phyloP scores from a whole-genome alignment of 2,329 filamentous ascomycete species.

The Penicillium paneum region DNA sequence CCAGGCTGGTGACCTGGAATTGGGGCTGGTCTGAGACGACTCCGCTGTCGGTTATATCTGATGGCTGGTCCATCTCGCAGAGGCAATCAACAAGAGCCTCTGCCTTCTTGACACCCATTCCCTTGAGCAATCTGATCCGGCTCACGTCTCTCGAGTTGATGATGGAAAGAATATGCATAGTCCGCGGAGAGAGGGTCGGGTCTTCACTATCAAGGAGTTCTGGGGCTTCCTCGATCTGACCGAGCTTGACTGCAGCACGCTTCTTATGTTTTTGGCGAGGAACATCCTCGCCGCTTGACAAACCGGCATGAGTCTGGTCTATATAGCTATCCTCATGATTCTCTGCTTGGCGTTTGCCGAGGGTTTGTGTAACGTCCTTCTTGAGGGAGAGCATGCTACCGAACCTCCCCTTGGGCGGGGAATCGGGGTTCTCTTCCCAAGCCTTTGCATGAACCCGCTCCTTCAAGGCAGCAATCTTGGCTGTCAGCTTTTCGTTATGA shows the following conservation, averaged over 20 bases:
- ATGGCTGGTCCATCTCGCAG: constrained; percentile 40
- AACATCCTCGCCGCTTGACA: constrained; percentile 34
- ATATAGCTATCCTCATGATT: constrained; percentile 35
- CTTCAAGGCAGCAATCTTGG: constrained; percentile 55
- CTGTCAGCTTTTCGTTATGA: constrained; percentile 69
- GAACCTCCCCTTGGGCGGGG: constrained; percentile 22
- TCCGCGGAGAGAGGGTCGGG: constrained; percentile 40
- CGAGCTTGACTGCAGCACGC: constrained; percentile 25
- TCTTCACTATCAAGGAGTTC: constrained; percentile 21
- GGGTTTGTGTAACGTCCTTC: constrained; percentile 24
- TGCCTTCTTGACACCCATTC: constrained; percentile 48
- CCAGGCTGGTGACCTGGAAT: constrained; percentile 38
- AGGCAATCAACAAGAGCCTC: constrained; percentile 49
- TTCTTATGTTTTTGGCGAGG: constrained; percentile 28
- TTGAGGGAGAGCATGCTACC: constrained; percentile 37
- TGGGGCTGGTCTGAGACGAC: constrained; percentile 20
- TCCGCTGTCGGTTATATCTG: constrained; percentile 13
- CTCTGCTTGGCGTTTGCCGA: constrained; percentile 30
- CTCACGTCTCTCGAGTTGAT: constrained; percentile 47
- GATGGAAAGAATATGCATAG: constrained; percentile 43
- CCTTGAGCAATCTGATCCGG: constrained; percentile 47
- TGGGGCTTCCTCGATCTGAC: constrained; percentile 15
- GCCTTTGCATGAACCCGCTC: constrained; percentile 45
- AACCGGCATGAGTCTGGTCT: constrained; percentile 20
- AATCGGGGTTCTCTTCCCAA: constrained; percentile 17